Conservation (phyloP, 805 yeast genomes). For the Candida yuanshanica region DNA sequence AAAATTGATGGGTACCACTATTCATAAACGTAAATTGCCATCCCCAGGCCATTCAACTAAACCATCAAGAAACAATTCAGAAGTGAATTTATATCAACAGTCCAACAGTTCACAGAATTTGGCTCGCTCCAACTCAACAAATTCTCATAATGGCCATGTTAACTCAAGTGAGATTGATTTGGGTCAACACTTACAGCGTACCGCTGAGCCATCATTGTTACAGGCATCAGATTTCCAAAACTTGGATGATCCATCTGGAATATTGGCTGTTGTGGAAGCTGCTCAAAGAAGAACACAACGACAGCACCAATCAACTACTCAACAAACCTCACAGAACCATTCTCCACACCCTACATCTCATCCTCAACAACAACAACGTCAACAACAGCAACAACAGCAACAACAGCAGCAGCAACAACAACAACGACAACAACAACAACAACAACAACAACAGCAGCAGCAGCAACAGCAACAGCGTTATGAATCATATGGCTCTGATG, state of each 20-base stretch:
- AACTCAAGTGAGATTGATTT: slow-evolving; percentile 9
- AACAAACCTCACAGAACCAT: neutral
- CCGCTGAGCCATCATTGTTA: slow-evolving; percentile 13
- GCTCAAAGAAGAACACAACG: slow-evolving; percentile 31
- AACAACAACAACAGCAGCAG: slow-evolving; percentile 12
- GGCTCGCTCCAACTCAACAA: neutral
- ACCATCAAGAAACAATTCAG: neutral
- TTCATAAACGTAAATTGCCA: slow-evolving; percentile 13
- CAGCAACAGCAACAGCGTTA: slow-evolving; percentile 4
- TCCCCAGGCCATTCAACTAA: slow-evolving; percentile 4
- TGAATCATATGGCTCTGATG: neutral
- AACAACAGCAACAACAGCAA: slow-evolving; percentile 10
- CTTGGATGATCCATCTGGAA: slow-evolving; percentile 21
- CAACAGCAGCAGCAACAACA: slow-evolving; percentile 18
- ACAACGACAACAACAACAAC: slow-evolving; percentile 8
- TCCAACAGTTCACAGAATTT: slow-evolving; percentile 1
- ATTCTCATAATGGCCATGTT: slow-evolving; percentile 1
- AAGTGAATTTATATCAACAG: neutral
- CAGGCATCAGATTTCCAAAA: slow-evolving; percentile 17
- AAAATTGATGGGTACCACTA: slow-evolving; percentile 5
- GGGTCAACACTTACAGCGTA: slow-evolving; percentile 10
- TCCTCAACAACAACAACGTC: slow-evolving; percentile 13
- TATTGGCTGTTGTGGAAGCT: slow-evolving; percentile 55
- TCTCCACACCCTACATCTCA: neutral
- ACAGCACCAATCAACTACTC: neutral